Evolutionary conservation across 805 yeast species (phyloP).

Genomic region (Yamadazyma akitaensis): DNA sequence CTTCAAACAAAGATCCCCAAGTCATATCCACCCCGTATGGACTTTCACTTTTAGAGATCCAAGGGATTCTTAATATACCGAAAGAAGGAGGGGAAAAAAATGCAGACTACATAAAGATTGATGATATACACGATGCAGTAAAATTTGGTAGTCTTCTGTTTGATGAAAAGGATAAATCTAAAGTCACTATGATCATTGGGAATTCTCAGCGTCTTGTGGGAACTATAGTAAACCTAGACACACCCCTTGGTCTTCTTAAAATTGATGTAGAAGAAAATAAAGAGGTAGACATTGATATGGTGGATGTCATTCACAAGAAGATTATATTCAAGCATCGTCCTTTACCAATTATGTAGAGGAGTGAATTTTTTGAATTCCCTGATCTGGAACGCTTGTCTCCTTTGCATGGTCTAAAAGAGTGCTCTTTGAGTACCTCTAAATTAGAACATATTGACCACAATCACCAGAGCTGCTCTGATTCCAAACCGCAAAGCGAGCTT

Average conservation of each 20-base stretch:
- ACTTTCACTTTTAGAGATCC: slow-evolving; percentile 62
- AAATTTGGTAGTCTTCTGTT: slow-evolving; percentile 49
- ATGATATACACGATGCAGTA: slow-evolving; percentile 43
- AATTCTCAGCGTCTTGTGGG: slow-evolving; percentile 71
- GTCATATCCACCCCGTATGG: slow-evolving; percentile 53
- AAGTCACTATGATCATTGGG: slow-evolving; percentile 61
- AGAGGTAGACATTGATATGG: slow-evolving; percentile 42
- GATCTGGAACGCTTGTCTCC: no score
- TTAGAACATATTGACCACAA: no score
- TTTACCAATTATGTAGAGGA: slow-evolving; percentile 64
- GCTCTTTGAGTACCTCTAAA: no score
- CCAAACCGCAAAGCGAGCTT: no score
- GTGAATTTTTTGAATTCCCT: background rate
- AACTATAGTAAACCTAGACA: slow-evolving; percentile 50
- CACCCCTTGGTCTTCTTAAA: slow-evolving; percentile 60
- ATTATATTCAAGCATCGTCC: slow-evolving; percentile 67
- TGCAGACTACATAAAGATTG: slow-evolving; percentile 32
- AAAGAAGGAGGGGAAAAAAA: slow-evolving; percentile 18
- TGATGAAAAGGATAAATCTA: slow-evolving; percentile 34
- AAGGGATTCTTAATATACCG: slow-evolving; percentile 62
- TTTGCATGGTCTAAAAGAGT: no score
- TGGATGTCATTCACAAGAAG: slow-evolving; percentile 59
- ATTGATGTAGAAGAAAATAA: slow-evolving; percentile 11
- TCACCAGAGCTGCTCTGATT: no score
- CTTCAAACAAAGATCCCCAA: background rate